These are phyloP conservation scores for Hypoxylon crocopeplum DNA, from an alignment of 495 filamentous ascomycete species.

Conservation along the genomic window DNA sequence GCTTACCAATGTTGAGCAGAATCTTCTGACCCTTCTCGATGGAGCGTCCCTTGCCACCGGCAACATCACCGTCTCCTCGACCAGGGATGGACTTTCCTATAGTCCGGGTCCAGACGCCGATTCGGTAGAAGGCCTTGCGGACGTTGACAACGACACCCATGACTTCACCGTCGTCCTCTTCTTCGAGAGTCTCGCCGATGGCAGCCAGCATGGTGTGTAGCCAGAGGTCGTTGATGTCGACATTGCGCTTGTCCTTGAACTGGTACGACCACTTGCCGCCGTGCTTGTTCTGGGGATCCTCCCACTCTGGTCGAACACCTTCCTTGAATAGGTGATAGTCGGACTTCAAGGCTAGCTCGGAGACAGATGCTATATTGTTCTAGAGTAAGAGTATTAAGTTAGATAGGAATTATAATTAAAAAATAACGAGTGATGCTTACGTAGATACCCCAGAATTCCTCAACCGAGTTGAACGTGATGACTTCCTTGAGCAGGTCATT, in stretches of 20 bases:
- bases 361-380: conserved; percentile 98
- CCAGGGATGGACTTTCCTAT: conserved; percentile 81
- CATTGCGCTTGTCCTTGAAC: conserved; percentile 91
- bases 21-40: conserved; percentile 82
- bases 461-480: conserved; percentile 96
- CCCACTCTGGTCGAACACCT: conserved; percentile 96
- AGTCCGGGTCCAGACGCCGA: conserved; percentile 91
- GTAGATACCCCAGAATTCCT: conserved; percentile 99
- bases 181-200: conserved; percentile 97
- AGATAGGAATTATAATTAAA: conserved; percentile 9
- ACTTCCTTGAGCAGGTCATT: conserved; percentile 97
- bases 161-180: conserved; percentile 92
- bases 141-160: conserved; percentile 99
- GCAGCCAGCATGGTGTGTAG: conserved; percentile 94
- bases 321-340: conserved; percentile 99
- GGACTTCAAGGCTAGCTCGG: conserved; percentile 93
- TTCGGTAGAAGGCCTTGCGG: conserved; percentile 95
- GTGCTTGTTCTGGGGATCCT: conserved; percentile 97
- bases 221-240: conserved; percentile 95
- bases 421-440: conserved; percentile 61
- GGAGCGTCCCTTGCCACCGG: conserved; percentile 71
- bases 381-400: conserved; percentile 45
- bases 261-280: conserved; percentile 98
- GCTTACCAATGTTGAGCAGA: conserved; percentile 78
- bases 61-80: conserved; percentile 72